Percentiles rank a stretch among this genome's conserved stretches.
Conservation (phyloP, 495 filamentous ascomycete genomes). For the Xylaria bambusicola region DNA sequence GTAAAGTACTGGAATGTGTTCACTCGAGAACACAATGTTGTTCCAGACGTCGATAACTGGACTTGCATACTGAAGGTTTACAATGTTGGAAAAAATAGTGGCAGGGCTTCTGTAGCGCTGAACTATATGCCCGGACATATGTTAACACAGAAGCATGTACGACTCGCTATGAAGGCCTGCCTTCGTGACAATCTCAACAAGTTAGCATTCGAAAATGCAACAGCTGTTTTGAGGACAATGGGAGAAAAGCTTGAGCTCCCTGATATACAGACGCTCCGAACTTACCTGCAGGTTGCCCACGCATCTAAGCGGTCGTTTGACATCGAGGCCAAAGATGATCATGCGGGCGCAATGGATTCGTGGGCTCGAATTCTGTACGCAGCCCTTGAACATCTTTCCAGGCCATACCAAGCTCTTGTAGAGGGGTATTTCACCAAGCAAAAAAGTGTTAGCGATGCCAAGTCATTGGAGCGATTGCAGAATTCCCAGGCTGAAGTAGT, state of each 20-base stretch:
- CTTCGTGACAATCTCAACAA: conserved; percentile 68
- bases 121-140: conserved; percentile 45
- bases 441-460: conserved; percentile 18
- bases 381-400: conserved; percentile 44
- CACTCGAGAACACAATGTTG: conserved; percentile 54
- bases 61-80: conserved; percentile 67
- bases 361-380: conserved; percentile 37
- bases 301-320: conserved; percentile 30
- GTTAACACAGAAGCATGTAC: conserved; percentile 58
- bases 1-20: conserved; percentile 74
- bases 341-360: conserved; percentile 19
- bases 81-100: conserved; percentile 61
- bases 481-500: conserved; percentile 36
- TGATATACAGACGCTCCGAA: conserved; percentile 44
- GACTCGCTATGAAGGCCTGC: conserved; percentile 70
- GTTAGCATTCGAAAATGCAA: conserved; percentile 59
- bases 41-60: conserved; percentile 71
- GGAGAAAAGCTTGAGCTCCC: conserved; percentile 36
- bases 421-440: conserved; percentile 27
- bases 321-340: conserved; percentile 14
- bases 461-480: conserved; percentile 9
- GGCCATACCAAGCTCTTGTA: conserved; percentile 33
- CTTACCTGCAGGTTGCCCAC: conserved; percentile 43
- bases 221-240: conserved; percentile 62
- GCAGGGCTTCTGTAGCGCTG: conserved; percentile 55